Base-by-base conservation (phyloP, 352 stramenopile species). In the Blastocystis sp. region DNA sequence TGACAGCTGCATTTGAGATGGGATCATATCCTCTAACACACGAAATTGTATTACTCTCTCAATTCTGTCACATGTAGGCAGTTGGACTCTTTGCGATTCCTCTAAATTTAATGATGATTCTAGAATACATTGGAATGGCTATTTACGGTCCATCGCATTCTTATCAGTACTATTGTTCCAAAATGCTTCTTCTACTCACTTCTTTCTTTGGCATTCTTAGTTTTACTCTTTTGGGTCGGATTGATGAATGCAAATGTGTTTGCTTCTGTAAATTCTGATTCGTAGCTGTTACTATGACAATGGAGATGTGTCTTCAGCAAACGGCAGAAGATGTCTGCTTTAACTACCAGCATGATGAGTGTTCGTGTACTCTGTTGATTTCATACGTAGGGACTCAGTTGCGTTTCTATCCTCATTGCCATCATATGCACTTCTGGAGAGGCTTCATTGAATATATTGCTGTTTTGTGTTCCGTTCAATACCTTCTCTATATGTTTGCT, bases 181-280 rank as follows among this genome's bases (percentile, higher is more conserved):
- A 64, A 35, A 11, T 27, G 11, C 57, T 64, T 4, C 1, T 64
- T 35, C 15, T 64, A 27, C n/a, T 64, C 30, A 11, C 7, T 64
- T 64, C 57, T 35, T 64, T 64, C 30, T 27, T 27, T 35, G 57
- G 57, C 5, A 64, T 64, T 64, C 57, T 64, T 27, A 15, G 6
- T 35, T 64, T 64, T 15, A 64, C 57, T 35, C 57, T 64, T 11
- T 15, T 64, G 11, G 57, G 57, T 35, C n/a, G 57, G 13, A 64
- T 64, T 64, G 57, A 64, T 17, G n/a, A 64, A 27, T 64, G 57
- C 57, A 64, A 64, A 64, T 64, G 57, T 64, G 57, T 35, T 64
- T 35, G n/a, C 15, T 35, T 64, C 5, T 35, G n/a, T 64, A 4
- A 17, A 35, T 15, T 64, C 0, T 64, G 30, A 64, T 64, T 27